These are phyloP conservation scores for Austroboletus eburneus DNA, from an alignment of 768 basidiomycete species.

Conservation along the genomic window DNA sequence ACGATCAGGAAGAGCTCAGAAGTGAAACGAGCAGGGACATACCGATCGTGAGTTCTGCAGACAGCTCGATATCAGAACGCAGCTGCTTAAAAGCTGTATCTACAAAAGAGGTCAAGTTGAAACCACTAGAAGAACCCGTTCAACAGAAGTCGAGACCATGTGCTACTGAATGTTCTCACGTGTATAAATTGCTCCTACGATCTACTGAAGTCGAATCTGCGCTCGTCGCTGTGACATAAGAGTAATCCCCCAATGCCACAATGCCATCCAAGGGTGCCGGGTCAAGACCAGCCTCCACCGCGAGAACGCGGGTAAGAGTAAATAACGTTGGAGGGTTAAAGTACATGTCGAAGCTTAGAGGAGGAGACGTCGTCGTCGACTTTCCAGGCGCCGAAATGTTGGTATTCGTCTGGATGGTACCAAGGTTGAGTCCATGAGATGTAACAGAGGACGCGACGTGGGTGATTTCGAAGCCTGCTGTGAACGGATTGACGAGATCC, in stretches of 20 bases:
- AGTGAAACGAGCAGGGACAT: neutral
- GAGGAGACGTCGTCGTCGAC: slow-evolving; percentile 52
- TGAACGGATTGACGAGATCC: slow-evolving; percentile 64
- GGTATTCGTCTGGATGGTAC: slow-evolving; percentile 51
- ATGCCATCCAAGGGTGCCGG: slow-evolving; percentile 63
- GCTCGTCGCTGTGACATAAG: slow-evolving; percentile 40
- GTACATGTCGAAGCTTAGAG: slow-evolving; percentile 59
- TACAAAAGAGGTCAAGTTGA: slow-evolving; percentile 59
- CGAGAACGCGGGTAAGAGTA: slow-evolving; percentile 63
- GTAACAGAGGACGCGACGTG: slow-evolving; percentile 57
- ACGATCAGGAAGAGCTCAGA: slow-evolving; percentile 2
- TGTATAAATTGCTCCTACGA: slow-evolving; percentile 49
- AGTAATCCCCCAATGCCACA: slow-evolving; percentile 61
- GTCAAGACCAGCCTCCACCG: slow-evolving; percentile 57
- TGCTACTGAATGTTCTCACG: slow-evolving; percentile 32
- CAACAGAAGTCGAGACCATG: neutral
- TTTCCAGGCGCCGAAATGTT: slow-evolving; percentile 53
- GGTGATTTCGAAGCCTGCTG: slow-evolving; percentile 52
- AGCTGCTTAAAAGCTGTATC: slow-evolving; percentile 64
- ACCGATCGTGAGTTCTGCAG: slow-evolving; percentile 57
- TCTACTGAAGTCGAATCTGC: slow-evolving; percentile 31
- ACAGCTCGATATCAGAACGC: slow-evolving; percentile 55
- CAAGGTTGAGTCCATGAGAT: slow-evolving; percentile 57
- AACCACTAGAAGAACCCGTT: slow-evolving; percentile 39
- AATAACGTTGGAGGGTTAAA: slow-evolving; percentile 66